A percentile compares a stretch with the other conserved stretches of the same genome.
Conservation (phyloP, 352 stramenopile genomes). For the Phytophthora chlamydospora region DNA sequence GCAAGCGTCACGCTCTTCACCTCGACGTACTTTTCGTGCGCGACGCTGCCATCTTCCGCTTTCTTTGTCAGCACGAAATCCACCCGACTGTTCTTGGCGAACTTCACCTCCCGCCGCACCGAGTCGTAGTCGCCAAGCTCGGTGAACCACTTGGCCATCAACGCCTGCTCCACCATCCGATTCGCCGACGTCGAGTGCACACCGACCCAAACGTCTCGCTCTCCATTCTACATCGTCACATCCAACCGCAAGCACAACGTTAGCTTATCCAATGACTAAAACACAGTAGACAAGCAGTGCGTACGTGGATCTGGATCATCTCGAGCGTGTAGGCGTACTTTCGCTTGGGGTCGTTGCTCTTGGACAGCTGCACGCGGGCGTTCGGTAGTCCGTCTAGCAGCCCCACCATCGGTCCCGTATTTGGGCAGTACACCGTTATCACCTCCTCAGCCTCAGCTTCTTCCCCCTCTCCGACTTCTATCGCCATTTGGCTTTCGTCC, state of each 20-base stretch:
- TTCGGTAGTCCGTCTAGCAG: constrained; percentile 68
- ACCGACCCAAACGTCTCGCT: constrained; percentile 73
- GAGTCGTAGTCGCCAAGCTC: constrained; percentile 62
- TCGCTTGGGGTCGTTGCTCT: constrained; percentile 74
- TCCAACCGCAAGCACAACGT: not conserved
- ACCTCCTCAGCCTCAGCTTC: constrained; percentile 24
- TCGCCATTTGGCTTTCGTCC: not conserved
- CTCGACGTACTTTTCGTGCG: constrained; percentile 78
- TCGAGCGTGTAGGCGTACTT: constrained; percentile 88
- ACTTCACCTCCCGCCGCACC: constrained; percentile 77
- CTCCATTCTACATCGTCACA: constrained; percentile 58
- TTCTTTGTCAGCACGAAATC: constrained; percentile 77
- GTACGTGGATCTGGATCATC: constrained; percentile 84
- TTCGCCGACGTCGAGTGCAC: constrained; percentile 83
- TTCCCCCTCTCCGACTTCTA: constrained; percentile 10
- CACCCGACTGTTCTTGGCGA: constrained; percentile 82
- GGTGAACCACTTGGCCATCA: constrained; percentile 64
- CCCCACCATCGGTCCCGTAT: constrained; percentile 83
- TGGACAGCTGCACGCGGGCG: constrained; percentile 76
- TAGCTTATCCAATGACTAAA: not conserved
- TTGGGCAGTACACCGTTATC: constrained; percentile 84
- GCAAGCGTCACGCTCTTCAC: constrained; percentile 87
- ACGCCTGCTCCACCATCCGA: constrained; percentile 76
- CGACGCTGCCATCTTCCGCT: constrained; percentile 34
- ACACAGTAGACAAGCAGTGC: constrained; percentile 10